phyloP scores from a whole-genome alignment of 768 basidiomycete species.

The Sistotremastrum suecicum region DNA sequence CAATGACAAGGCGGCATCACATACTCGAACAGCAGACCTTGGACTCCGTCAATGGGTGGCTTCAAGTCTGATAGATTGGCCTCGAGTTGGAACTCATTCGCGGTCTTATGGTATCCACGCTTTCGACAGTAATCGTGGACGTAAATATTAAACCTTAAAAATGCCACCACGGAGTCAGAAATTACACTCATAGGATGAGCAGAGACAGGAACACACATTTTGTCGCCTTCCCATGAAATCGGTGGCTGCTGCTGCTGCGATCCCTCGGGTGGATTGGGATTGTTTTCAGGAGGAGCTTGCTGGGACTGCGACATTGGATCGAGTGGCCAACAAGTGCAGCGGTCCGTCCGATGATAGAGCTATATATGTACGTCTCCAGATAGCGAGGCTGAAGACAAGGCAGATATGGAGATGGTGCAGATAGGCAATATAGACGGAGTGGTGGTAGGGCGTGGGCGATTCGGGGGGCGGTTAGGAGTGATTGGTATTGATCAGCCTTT shows the following conservation, averaged over 20 bases:
- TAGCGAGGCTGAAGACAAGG: no score
- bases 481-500: no score
- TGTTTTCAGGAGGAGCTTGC: neutral
- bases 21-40: slow-evolving; percentile 74
- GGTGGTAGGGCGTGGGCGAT: no score
- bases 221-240: slow-evolving; percentile 73
- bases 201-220: slow-evolving; percentile 39
- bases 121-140: slow-evolving; percentile 78
- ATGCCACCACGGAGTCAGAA: slow-evolving; percentile 1
- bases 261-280: neutral
- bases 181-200: slow-evolving; percentile 1
- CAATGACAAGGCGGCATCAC: slow-evolving; percentile 15
- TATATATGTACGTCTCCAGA: no score
- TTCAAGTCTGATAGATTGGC: slow-evolving; percentile 52
- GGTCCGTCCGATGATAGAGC: no score
- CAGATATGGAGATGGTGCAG: no score
- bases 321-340: no score
- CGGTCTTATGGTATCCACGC: slow-evolving; percentile 64
- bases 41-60: slow-evolving; percentile 72
- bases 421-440: no score
- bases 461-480: no score
- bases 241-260: no score
- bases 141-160: slow-evolving; percentile 73
- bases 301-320: neutral
- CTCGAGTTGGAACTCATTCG: slow-evolving; percentile 48